Evolutionary conservation across 306 rosid species (phyloP).

Genomic region (Erythrophleum fordii): DNA sequence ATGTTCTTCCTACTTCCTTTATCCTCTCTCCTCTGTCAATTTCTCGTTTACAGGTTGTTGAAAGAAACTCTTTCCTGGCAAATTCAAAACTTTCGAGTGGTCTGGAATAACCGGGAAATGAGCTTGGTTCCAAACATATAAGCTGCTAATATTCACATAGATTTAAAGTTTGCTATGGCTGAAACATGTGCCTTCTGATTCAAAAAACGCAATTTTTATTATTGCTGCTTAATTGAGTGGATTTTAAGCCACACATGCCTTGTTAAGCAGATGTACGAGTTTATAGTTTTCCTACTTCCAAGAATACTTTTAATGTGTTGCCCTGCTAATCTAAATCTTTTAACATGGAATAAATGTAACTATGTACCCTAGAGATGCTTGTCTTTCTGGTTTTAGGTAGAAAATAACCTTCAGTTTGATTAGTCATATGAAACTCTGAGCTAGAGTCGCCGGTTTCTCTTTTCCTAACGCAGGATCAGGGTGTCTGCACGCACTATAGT

Average conservation of each 20-base stretch:
- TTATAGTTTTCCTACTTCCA: not conserved
- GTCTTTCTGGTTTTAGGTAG: constrained; percentile 5
- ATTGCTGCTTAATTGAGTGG: not conserved
- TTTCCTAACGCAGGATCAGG: constrained; percentile 70
- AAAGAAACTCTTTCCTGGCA: not conserved
- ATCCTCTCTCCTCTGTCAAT: not conserved
- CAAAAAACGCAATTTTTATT: not conserved
- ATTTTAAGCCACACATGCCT: not conserved
- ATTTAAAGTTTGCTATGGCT: not conserved
- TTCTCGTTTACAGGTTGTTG: not conserved
- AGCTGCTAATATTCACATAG: not conserved
- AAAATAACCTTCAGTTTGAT: not conserved
- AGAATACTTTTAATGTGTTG: not conserved
- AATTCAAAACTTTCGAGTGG: not conserved
- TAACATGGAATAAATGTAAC: not conserved
- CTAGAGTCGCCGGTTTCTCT: constrained; percentile 17
- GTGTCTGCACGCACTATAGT: constrained; percentile 72
- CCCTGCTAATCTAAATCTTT: not conserved
- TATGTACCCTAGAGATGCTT: constrained; percentile 1
- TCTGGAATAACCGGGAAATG: not conserved
- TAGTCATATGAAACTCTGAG: constrained; percentile 19
- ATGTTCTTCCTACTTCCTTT: not conserved
- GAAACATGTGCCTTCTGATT: not conserved
- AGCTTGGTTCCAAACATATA: not conserved
- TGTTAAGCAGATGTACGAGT: not conserved